These are phyloP conservation scores for Colletotrichum sp. DNA, from an alignment of 2,329 filamentous ascomycete genomes.

Conservation along the genomic window DNA sequence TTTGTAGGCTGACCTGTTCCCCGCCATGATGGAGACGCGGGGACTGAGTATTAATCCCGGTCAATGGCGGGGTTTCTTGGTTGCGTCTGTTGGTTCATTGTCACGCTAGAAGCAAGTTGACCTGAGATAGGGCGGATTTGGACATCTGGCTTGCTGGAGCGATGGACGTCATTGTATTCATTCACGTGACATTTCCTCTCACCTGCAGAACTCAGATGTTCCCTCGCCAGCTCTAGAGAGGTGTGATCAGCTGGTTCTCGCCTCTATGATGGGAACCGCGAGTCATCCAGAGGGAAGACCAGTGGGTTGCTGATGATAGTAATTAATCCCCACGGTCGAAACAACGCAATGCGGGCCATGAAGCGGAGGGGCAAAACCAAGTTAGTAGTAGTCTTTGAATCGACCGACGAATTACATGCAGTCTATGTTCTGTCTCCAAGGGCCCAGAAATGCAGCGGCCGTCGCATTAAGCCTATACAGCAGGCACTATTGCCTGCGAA, in stretches of 20 bases:
- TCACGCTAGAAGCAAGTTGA: not conserved
- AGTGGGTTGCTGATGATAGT: not conserved
- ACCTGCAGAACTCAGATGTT: not conserved
- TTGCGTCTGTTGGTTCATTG: not conserved
- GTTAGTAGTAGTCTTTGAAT: not conserved
- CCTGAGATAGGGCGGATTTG: not conserved
- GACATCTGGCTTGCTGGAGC: not conserved
- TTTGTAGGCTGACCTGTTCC: not conserved
- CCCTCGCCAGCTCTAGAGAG: not conserved
- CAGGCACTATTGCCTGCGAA: constrained; percentile 7
- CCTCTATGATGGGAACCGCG: not conserved
- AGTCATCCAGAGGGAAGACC: not conserved
- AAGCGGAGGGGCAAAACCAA: not conserved
- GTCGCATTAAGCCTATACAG: constrained; percentile 14
- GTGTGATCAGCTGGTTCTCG: not conserved
- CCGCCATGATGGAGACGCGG: not conserved
- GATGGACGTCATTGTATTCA: not conserved
- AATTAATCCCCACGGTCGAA: not conserved
- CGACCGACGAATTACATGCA: constrained; percentile 19
- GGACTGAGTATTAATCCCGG: not conserved
- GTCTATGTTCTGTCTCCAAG: constrained; percentile 16
- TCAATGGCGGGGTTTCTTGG: not conserved
- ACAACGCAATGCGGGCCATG: not conserved
- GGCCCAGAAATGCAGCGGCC: constrained; percentile 14
- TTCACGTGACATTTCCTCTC: not conserved